Evolutionary conservation across 2,329 filamentous ascomycete species (phyloP).

Genomic region (Botryotinia globosa): DNA sequence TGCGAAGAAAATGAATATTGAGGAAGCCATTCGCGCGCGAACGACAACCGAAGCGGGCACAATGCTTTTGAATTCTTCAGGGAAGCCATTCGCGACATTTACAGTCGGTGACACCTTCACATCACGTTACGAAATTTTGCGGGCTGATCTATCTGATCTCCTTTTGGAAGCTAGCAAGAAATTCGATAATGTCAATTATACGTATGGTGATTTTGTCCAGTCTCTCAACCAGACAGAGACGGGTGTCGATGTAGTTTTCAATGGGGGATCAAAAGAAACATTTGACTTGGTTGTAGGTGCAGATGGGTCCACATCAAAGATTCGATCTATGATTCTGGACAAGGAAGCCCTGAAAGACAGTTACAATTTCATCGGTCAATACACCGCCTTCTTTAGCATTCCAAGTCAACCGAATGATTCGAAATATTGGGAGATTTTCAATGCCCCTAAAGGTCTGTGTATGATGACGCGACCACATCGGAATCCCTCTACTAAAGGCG

Average conservation of each 20-base stretch:
- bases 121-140: constrained; percentile 46
- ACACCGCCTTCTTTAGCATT: constrained; percentile 45
- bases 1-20: constrained; percentile 43
- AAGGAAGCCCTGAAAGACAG: constrained; percentile 41
- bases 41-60: constrained; percentile 45
- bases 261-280: constrained; percentile 39
- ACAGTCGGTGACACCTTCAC: constrained; percentile 42
- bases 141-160: constrained; percentile 43
- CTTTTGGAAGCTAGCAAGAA: constrained; percentile 41
- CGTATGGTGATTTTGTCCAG: constrained; percentile 43
- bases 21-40: constrained; percentile 42
- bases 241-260: constrained; percentile 43
- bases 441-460: constrained; percentile 41
- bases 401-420: constrained; percentile 41
- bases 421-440: constrained; percentile 42
- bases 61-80: constrained; percentile 41
- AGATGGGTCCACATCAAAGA: constrained; percentile 48
- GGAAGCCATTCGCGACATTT: constrained; percentile 41
- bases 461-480: constrained; percentile 40
- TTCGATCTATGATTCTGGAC: constrained; percentile 45
- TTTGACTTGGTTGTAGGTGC: constrained; percentile 50
- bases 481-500: constrained; percentile 37
- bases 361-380: constrained; percentile 37
- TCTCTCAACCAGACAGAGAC: constrained; percentile 40
- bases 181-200: constrained; percentile 31